A percentile compares a stretch with the other conserved stretches of the same genome.
Evolutionary conservation across 306 rosid genomes (phyloP).

Genomic region (Chamaecrista fasciculata): DNA sequence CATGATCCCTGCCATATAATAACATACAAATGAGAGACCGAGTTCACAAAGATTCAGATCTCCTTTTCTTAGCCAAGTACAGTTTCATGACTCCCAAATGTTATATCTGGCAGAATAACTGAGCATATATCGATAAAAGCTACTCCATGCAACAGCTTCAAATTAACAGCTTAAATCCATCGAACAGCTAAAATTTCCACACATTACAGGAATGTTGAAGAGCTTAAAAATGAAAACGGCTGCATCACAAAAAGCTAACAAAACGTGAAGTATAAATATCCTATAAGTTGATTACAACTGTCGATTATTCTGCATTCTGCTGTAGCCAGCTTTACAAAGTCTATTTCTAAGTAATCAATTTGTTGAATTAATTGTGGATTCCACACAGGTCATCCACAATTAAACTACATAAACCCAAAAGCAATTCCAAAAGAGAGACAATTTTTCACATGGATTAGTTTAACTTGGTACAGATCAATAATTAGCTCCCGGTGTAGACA

Average conservation of each 20-base stretch:
- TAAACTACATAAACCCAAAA: not conserved
- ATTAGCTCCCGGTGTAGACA: not conserved
- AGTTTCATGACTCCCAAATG: not conserved
- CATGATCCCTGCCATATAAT: slow-evolving; percentile 61
- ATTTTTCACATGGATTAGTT: not conserved
- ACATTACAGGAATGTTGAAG: not conserved
- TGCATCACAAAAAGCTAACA: not conserved
- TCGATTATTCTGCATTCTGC: not conserved
- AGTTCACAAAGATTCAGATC: not conserved
- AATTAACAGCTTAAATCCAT: not conserved
- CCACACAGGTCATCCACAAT: not conserved
- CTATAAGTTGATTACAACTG: not conserved
- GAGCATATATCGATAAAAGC: not conserved
- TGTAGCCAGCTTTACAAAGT: not conserved
- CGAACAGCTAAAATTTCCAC: not conserved
- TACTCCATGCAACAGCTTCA: not conserved
- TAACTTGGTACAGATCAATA: not conserved
- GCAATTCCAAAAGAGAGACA: not conserved
- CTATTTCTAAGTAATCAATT: not conserved
- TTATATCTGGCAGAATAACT: not conserved
- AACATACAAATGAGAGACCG: not conserved
- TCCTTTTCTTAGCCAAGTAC: not conserved
- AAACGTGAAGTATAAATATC: not conserved
- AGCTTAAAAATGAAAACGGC: not conserved
- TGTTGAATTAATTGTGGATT: not conserved